phyloP scores from a whole-genome alignment of 75 land plant species.

The Cryptomeria japonica region DNA sequence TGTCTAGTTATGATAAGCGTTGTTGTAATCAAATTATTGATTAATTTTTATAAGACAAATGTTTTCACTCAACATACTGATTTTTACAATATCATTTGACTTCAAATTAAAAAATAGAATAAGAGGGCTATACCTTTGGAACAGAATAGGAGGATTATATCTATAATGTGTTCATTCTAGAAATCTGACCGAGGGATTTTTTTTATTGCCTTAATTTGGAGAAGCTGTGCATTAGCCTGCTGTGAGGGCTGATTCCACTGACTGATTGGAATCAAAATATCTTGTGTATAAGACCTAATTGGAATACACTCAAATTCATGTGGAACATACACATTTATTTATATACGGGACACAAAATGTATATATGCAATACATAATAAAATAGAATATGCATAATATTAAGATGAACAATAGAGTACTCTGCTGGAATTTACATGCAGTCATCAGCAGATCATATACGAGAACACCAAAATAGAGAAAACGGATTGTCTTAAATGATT shows the following conservation, averaged over 20 bases:
- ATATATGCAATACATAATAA: neutral
- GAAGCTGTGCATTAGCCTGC: neutral
- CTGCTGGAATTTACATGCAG: neutral
- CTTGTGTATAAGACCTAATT: neutral
- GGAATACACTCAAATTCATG: neutral
- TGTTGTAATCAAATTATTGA: neutral
- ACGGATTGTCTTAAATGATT: neutral
- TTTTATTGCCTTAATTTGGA: neutral
- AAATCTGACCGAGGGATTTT: neutral
- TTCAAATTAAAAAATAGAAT: neutral
- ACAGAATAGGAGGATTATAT: neutral
- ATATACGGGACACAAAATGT: neutral
- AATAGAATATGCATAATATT: neutral
- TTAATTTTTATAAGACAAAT: neutral
- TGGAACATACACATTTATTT: neutral
- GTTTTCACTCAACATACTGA: neutral
- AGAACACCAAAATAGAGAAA: neutral
- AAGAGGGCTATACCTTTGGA: neutral
- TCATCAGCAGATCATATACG: neutral
- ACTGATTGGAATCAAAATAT: neutral
- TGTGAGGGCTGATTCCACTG: neutral
- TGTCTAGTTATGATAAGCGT: neutral
- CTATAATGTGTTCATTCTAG: neutral
- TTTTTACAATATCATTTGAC: neutral
- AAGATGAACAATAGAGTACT: neutral